Percentiles rank a stretch among this genome's conserved stretches.
Conservation (phyloP, 352 stramenopile species). For the Ochromonadaceae sp. region DNA sequence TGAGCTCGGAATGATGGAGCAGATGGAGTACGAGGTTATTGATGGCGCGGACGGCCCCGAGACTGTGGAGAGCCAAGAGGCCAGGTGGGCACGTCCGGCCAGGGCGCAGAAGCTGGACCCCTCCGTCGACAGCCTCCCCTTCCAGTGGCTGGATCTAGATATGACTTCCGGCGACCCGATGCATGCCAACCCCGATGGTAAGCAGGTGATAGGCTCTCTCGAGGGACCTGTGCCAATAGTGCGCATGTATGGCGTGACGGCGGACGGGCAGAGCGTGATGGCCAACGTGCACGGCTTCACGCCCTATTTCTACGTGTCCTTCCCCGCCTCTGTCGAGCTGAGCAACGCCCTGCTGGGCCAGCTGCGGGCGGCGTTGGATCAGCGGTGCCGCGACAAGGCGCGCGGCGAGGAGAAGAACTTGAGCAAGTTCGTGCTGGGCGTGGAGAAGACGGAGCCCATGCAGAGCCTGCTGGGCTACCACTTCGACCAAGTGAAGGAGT, state of each 20-base stretch:
- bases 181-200: conserved; percentile 54
- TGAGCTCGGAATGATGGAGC: not conserved
- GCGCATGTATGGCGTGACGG: conserved; percentile 86
- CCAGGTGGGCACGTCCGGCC: not conserved
- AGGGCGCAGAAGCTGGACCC: conserved; percentile 14
- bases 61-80: not conserved
- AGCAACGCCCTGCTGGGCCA: conserved; percentile 30
- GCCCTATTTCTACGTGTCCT: conserved; percentile 89
- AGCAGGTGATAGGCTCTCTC: conserved; percentile 21
- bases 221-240: conserved; percentile 67
- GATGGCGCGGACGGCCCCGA: not conserved
- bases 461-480: conserved; percentile 30
- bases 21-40: not conserved
- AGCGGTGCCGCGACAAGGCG: conserved; percentile 8
- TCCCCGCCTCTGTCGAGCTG: conserved; percentile 37
- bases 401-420: conserved; percentile 25
- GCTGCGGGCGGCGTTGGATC: conserved; percentile 27
- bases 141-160: conserved; percentile 98
- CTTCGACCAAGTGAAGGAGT: conserved; percentile 27
- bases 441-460: not conserved
- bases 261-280: conserved; percentile 81
- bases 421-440: not conserved
- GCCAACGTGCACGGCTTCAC: conserved; percentile 93
- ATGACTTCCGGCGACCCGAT: conserved; percentile 81
- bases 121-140: not conserved